A percentile compares a stretch with the other conserved stretches of the same genome.
Conservation (phyloP, 139 green algal genomes). For the Coelastrella sp. region DNA sequence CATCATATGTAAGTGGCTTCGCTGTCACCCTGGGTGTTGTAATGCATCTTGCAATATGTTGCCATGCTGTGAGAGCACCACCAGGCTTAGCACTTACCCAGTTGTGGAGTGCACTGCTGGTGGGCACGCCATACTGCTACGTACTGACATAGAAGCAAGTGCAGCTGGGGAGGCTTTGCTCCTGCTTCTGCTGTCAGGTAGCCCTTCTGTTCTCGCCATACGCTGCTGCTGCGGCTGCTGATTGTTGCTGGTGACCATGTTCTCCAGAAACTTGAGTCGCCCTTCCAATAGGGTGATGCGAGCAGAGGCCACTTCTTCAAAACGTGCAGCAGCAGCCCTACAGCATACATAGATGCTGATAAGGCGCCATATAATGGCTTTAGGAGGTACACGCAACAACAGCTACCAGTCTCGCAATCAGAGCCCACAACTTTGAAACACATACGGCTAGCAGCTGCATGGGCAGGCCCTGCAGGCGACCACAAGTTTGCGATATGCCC, state of each 20-base stretch:
- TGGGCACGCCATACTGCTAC: not conserved
- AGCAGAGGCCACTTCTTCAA: slow-evolving; percentile 50
- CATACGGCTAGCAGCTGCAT: too few relatives aligned
- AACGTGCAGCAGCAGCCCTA: not conserved
- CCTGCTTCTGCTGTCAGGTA: not conserved
- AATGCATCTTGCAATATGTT: too few relatives aligned
- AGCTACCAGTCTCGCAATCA: too few relatives aligned
- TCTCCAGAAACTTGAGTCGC: slow-evolving; percentile 67
- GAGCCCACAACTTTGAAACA: too few relatives aligned
- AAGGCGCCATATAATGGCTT: not conserved
- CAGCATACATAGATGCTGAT: not conserved
- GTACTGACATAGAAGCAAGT: not conserved
- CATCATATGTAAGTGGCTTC: too few relatives aligned
- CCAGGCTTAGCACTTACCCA: not conserved
- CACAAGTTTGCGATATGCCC: too few relatives aligned
- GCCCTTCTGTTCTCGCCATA: not conserved
- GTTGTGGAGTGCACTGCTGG: not conserved
- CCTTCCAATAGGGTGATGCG: slow-evolving; percentile 71
- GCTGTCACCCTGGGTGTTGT: too few relatives aligned
- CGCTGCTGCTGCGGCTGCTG: slow-evolving; percentile 34
- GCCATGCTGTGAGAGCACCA: not conserved
- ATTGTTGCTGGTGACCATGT: slow-evolving; percentile 49
- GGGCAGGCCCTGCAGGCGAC: too few relatives aligned
- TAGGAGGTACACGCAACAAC: too few relatives aligned
- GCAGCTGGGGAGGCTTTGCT: not conserved